phyloP scores from a whole-genome alignment of 148 eudicot genomes.

The Rhododendron henanense region DNA sequence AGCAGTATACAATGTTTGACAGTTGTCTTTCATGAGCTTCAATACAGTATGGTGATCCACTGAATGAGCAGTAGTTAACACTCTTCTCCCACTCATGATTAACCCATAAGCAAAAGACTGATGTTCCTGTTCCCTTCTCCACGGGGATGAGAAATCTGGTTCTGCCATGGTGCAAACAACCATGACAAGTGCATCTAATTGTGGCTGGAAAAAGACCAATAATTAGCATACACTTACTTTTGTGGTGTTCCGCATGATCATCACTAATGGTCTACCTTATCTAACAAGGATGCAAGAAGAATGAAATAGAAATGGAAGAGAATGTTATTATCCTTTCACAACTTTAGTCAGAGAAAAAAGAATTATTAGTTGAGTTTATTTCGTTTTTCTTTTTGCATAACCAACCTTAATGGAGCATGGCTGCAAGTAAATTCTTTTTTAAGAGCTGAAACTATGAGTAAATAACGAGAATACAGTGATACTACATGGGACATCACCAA shows the following conservation, averaged over 20 bases:
- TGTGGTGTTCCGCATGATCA: background rate
- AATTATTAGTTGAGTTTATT: no score
- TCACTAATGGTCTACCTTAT: background rate
- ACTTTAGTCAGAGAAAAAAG: no score
- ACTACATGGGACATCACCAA: no score
- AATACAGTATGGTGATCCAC: background rate
- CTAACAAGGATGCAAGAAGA: background rate
- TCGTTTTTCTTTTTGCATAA: no score
- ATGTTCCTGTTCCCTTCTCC: background rate
- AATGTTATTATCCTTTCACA: no score
- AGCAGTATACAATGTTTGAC: background rate
- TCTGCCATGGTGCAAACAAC: background rate
- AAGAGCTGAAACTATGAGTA: no score
- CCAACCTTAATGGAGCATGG: no score
- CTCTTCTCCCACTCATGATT: background rate
- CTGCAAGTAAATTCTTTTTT: no score
- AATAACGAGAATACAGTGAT: no score
- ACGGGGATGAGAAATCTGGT: background rate
- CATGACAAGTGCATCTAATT: background rate
- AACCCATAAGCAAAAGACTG: background rate
- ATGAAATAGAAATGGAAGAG: no score
- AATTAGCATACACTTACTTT: background rate
- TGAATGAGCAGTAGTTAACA: background rate
- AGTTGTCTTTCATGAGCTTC: background rate
- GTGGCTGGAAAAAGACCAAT: background rate